These are phyloP conservation scores for Gamsiella multidivaricata DNA, from an alignment of 192 early-diverging fungal genomes.

Conservation along the genomic window DNA sequence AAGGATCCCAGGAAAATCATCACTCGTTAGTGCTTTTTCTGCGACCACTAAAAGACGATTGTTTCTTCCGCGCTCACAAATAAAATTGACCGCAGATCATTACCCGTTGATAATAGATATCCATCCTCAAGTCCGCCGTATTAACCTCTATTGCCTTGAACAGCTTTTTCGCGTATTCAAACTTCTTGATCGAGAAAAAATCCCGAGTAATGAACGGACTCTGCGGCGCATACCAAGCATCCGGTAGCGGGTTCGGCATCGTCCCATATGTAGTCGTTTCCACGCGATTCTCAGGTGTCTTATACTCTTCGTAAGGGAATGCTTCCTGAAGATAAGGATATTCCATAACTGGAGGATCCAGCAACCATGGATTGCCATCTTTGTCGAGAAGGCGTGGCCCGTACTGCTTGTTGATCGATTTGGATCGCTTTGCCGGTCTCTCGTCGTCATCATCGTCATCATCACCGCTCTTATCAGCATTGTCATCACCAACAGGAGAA, in stretches of 20 bases:
- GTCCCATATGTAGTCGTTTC: neutral
- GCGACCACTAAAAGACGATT: too few species aligned
- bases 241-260: neutral
- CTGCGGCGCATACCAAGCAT: conserved; percentile 26
- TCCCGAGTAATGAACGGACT: conserved; percentile 3
- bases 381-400: neutral
- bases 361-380: neutral
- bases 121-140: conserved; percentile 11
- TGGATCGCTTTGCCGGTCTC: neutral
- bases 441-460: neutral
- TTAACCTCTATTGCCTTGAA: conserved; percentile 1
- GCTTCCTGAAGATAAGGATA: conserved; percentile 22
- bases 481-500: neutral
- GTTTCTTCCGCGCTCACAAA: neutral
- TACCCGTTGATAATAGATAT: conserved; percentile 34
- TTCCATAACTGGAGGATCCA: conserved; percentile 5
- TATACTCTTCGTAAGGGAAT: conserved; percentile 20
- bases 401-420: neutral
- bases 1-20: neutral
- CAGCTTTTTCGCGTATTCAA: conserved; percentile 12
- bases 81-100: neutral
- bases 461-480: neutral
- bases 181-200: conserved; percentile 24
- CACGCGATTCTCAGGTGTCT: conserved; percentile 4
- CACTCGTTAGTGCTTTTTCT: neutral